Evolutionary conservation across 805 yeast genomes (phyloP).

Genomic region (Candida dajiaensis): DNA sequence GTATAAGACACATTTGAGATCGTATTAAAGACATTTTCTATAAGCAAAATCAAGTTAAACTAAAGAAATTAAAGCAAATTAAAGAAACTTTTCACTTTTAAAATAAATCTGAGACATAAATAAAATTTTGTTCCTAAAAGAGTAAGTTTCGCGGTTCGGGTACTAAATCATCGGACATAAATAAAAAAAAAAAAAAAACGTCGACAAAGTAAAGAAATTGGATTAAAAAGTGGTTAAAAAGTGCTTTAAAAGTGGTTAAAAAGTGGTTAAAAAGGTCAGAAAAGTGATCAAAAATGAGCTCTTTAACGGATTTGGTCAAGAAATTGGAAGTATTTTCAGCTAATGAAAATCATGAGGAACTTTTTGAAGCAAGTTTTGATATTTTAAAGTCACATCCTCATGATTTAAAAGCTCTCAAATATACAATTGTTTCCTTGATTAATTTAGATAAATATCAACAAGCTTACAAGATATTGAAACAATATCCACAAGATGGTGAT

Average conservation of each 20-base stretch:
- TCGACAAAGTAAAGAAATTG: too few species aligned
- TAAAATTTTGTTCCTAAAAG: too few species aligned
- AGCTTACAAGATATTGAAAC: constrained; percentile 40
- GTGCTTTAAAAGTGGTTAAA: neutral
- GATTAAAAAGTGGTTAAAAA: too few species aligned
- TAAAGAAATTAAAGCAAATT: too few species aligned
- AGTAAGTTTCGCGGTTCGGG: too few species aligned
- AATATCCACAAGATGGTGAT: constrained; percentile 30
- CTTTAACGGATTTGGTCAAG: constrained; percentile 22
- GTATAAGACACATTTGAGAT: neutral
- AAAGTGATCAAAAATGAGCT: constrained; percentile 10
- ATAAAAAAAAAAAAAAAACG: too few species aligned
- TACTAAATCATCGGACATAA: too few species aligned
- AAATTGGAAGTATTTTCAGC: constrained; percentile 21
- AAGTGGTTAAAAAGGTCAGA: too few species aligned
- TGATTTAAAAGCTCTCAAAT: constrained; percentile 30
- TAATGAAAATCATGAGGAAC: constrained; percentile 18
- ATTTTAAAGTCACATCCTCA: constrained; percentile 23
- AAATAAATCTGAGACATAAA: too few species aligned
- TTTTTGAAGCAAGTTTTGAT: constrained; percentile 22
- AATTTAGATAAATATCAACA: constrained; percentile 55
- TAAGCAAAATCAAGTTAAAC: too few species aligned
- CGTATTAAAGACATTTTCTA: too few species aligned
- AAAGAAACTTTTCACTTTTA: too few species aligned
- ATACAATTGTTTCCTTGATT: constrained; percentile 55